Conservation (phyloP, 768 basidiomycete species). For the Serendipita sp. region DNA sequence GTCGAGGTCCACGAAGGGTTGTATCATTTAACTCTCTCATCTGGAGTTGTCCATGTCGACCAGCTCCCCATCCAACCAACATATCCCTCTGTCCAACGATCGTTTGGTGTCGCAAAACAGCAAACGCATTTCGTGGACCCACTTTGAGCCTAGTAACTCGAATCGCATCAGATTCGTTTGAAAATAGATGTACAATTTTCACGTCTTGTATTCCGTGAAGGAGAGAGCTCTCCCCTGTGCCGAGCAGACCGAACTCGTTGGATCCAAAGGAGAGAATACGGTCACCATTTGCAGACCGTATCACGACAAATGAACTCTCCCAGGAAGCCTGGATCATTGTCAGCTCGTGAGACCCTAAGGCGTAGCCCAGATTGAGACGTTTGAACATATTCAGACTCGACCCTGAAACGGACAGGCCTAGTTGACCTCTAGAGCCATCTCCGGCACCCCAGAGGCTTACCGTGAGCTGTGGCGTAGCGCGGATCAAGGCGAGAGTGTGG, state of each 20-base stretch:
- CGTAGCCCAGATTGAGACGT: slow-evolving; percentile 14
- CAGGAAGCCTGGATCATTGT: slow-evolving; percentile 45
- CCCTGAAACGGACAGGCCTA: slow-evolving; percentile 35
- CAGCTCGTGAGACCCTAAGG: slow-evolving; percentile 7
- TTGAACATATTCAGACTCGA: slow-evolving; percentile 16
- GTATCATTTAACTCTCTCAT: neutral
- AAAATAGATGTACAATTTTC: slow-evolving; percentile 25
- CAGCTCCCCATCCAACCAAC: slow-evolving; percentile 66
- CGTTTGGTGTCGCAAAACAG: slow-evolving; percentile 21
- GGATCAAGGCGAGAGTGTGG: slow-evolving; percentile 56
- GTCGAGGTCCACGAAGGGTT: neutral
- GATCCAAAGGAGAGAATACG: slow-evolving; percentile 61
- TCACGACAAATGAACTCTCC: slow-evolving; percentile 69
- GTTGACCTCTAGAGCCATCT: slow-evolving; percentile 53
- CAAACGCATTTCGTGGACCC: slow-evolving; percentile 61
- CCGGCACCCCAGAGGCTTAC: slow-evolving; percentile 54
- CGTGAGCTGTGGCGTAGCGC: slow-evolving; percentile 12
- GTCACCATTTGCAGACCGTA: slow-evolving; percentile 26
- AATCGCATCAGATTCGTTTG: slow-evolving; percentile 16
- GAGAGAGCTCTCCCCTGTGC: slow-evolving; percentile 18
- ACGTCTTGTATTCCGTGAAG: slow-evolving; percentile 26
- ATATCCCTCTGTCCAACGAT: slow-evolving; percentile 16
- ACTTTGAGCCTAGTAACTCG: slow-evolving; percentile 33
- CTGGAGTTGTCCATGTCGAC: slow-evolving; percentile 76
- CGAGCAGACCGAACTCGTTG: slow-evolving; percentile 73